Percentiles rank a stretch among this genome's conserved stretches.
These are phyloP conservation scores for Xanthoparmelia taractica DNA, from an alignment of 495 filamentous ascomycete genomes.

Conservation along the genomic window DNA sequence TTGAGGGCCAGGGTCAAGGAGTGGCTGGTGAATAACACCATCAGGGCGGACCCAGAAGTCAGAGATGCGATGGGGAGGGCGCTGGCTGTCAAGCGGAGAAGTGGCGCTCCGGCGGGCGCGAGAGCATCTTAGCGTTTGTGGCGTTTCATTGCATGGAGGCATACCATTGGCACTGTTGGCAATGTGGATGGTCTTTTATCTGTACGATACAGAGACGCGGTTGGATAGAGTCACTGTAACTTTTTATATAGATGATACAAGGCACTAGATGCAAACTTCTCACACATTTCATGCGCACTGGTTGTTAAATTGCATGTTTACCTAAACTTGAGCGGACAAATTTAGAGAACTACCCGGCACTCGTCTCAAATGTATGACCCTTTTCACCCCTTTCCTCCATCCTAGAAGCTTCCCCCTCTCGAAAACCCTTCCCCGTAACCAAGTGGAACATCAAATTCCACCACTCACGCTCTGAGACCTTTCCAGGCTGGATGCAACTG, in stretches of 20 bases:
- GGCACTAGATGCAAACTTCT: background rate
- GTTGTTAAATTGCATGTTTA: background rate
- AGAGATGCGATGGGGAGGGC: slow-evolving; percentile 61
- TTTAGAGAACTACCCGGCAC: no score
- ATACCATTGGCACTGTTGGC: background rate
- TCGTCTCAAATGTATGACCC: no score
- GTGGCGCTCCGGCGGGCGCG: slow-evolving; percentile 39
- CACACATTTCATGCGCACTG: background rate
- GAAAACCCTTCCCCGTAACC: no score
- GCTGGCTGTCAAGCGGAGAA: slow-evolving; percentile 46
- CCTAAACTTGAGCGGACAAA: background rate
- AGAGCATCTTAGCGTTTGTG: slow-evolving; percentile 16
- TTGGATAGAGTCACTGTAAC: background rate
- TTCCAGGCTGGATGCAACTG: no score
- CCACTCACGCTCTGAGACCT: no score
- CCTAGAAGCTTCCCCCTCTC: no score
- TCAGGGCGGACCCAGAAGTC: slow-evolving; percentile 65
- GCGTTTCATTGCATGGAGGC: background rate
- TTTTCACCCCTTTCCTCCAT: no score
- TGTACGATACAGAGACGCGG: background rate
- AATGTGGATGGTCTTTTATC: background rate
- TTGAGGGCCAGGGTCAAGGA: slow-evolving; percentile 63
- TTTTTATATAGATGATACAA: background rate
- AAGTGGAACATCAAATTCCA: no score
- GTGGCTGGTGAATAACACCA: slow-evolving; percentile 68